Evolutionary conservation across 768 basidiomycete species (phyloP).

Genomic region (Leccinum aurantiacum): DNA sequence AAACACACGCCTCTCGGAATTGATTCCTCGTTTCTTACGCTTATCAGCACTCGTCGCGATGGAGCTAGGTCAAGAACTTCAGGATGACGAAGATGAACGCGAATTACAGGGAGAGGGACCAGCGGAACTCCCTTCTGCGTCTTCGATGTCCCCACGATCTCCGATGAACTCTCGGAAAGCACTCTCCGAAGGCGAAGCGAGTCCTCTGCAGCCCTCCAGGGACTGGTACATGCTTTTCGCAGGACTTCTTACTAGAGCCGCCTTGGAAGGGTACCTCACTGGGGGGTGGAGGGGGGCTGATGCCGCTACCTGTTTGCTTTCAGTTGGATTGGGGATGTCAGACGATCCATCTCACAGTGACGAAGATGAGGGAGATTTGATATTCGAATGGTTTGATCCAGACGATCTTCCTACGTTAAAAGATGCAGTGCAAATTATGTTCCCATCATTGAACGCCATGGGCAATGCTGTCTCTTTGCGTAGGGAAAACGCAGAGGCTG

Average conservation of each 20-base stretch:
- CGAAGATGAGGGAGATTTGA: conserved; percentile 35
- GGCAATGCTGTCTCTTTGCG: conserved; percentile 28
- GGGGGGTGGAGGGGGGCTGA: conserved; percentile 77
- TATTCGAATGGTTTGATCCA: conserved; percentile 65
- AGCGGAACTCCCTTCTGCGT: conserved; percentile 12
- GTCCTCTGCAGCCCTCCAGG: conserved; percentile 64
- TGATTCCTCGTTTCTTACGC: conserved; percentile 70
- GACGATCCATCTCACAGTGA: conserved; percentile 27
- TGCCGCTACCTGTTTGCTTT: conserved; percentile 68
- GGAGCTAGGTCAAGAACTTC: conserved; percentile 71
- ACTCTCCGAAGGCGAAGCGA: conserved; percentile 39
- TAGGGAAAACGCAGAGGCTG: conserved; percentile 59
- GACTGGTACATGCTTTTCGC: conserved; percentile 86
- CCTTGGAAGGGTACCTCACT: conserved; percentile 80
- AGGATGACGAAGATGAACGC: conserved; percentile 49
- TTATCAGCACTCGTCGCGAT: conserved; percentile 77
- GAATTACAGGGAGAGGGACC: conserved; percentile 31
- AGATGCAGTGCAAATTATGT: conserved; percentile 68
- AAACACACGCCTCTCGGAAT: conserved; percentile 63
- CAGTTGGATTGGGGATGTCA: conserved; percentile 61
- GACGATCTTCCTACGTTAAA: conserved; percentile 70
- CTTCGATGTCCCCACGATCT: conserved; percentile 15
- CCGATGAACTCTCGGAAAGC: conserved; percentile 19
- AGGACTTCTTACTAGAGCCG: conserved; percentile 77
- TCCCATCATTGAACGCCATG: conserved; percentile 48